A percentile compares a stretch with the other conserved stretches of the same genome.
Evolutionary conservation across 768 basidiomycete species (phyloP).

Genomic region (Nidula microcarpa): DNA sequence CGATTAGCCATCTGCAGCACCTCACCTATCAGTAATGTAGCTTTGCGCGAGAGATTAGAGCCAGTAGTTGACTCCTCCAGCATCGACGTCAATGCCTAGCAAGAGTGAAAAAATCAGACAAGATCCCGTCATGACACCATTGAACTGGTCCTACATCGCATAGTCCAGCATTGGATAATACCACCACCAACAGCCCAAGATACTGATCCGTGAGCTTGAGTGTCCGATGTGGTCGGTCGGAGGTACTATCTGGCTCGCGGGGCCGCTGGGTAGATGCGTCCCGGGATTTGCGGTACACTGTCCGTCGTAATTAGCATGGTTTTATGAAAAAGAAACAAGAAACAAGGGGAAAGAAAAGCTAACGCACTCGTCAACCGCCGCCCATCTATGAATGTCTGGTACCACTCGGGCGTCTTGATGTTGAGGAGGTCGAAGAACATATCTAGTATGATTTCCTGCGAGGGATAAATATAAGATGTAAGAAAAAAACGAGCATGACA

Average conservation of each 20-base stretch:
- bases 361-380: slow-evolving; percentile 81
- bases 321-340: neutral
- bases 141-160: slow-evolving; percentile 64
- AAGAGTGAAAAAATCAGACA: slow-evolving; percentile 2
- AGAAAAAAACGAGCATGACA: slow-evolving; percentile 12
- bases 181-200: slow-evolving; percentile 76
- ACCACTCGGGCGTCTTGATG: slow-evolving; percentile 91
- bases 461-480: slow-evolving; percentile 2
- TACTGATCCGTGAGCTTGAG: slow-evolving; percentile 92
- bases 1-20: slow-evolving; percentile 85
- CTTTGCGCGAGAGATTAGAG: slow-evolving; percentile 79
- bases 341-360: neutral
- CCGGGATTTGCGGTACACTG: slow-evolving; percentile 66
- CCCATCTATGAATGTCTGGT: slow-evolving; percentile 87
- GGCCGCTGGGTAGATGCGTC: slow-evolving; percentile 30
- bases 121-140: neutral
- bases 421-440: slow-evolving; percentile 93
- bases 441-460: slow-evolving; percentile 86
- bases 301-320: neutral
- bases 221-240: slow-evolving; percentile 49
- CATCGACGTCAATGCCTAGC: slow-evolving; percentile 79
- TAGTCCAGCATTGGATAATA: slow-evolving; percentile 85
- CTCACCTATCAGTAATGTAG: slow-evolving; percentile 88
- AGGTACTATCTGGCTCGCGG: slow-evolving; percentile 22
- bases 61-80: slow-evolving; percentile 77